Conservation (phyloP, 192 early-diverging fungal species). For the Backusella tuberculispora region DNA sequence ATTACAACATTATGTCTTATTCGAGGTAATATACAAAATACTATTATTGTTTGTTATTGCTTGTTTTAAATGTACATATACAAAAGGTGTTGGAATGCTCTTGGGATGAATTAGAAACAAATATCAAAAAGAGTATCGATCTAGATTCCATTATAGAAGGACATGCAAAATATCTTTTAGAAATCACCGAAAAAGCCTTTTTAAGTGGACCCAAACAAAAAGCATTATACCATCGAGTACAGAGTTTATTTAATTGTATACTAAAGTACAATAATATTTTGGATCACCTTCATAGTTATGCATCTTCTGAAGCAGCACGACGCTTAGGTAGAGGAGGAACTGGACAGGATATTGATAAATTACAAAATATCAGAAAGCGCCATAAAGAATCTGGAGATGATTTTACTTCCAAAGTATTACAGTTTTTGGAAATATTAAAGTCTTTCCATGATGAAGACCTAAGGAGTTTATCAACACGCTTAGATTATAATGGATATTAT, state of each 20-base stretch:
- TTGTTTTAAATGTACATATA: background rate
- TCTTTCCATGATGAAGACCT: conserved; percentile 73
- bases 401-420: conserved; percentile 45
- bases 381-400: conserved; percentile 44
- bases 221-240: conserved; percentile 48
- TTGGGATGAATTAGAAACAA: conserved; percentile 78
- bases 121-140: conserved; percentile 66
- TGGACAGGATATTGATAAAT: conserved; percentile 25
- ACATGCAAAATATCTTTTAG: conserved; percentile 74
- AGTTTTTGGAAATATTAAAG: conserved; percentile 44
- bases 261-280: conserved; percentile 59
- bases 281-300: conserved; percentile 56
- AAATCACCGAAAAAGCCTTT: conserved; percentile 69
- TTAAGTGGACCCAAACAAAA: conserved; percentile 44
- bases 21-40: conserved; percentile 65
- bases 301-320: conserved; percentile 42
- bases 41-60: background rate
- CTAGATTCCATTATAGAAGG: conserved; percentile 81
- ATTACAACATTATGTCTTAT: conserved; percentile 90
- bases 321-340: conserved; percentile 2
- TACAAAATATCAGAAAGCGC: conserved; percentile 22
- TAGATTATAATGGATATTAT: conserved; percentile 86
- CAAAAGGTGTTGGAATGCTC: conserved; percentile 80
- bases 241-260: conserved; percentile 66
- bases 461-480: conserved; percentile 70